Evolutionary conservation across 768 basidiomycete genomes (phyloP).

Genomic region (Pleurotus ostreatus): DNA sequence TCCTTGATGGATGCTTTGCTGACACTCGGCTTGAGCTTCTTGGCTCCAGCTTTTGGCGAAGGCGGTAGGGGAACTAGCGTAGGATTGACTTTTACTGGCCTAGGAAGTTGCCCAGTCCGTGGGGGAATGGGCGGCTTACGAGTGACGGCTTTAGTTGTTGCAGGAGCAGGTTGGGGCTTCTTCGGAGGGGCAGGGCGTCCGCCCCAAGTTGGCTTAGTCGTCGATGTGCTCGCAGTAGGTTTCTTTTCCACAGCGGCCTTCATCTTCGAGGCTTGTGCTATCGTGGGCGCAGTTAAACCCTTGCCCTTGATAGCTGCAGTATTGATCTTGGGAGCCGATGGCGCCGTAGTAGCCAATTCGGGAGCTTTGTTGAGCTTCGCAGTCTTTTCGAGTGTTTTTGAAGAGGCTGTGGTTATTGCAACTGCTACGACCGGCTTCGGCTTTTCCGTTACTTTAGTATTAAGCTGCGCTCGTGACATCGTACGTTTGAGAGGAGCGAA

Average conservation of each 20-base stretch:
- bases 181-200: constrained; percentile 8
- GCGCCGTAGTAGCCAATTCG: not conserved
- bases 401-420: not conserved
- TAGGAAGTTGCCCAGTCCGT: not conserved
- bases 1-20: not conserved
- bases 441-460: constrained; percentile 1
- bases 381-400: not conserved
- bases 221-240: not conserved
- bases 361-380: not conserved
- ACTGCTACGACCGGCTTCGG: not conserved
- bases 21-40: not conserved
- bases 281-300: not conserved
- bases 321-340: not conserved
- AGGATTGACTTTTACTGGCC: not conserved
- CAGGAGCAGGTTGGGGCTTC: not conserved
- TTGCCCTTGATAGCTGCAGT: not conserved
- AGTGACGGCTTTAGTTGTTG: not conserved
- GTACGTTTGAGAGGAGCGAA: constrained; percentile 2
- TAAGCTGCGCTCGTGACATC: not conserved
- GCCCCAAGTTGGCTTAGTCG: constrained; percentile 9
- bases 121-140: not conserved
- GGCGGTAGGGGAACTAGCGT: constrained; percentile 2
- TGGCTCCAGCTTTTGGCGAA: constrained; percentile 4
- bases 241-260: constrained; percentile 9
- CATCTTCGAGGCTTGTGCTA: constrained; percentile 10